Conservation (phyloP, 805 yeast species). For the Candida pseudoglaebosa region DNA sequence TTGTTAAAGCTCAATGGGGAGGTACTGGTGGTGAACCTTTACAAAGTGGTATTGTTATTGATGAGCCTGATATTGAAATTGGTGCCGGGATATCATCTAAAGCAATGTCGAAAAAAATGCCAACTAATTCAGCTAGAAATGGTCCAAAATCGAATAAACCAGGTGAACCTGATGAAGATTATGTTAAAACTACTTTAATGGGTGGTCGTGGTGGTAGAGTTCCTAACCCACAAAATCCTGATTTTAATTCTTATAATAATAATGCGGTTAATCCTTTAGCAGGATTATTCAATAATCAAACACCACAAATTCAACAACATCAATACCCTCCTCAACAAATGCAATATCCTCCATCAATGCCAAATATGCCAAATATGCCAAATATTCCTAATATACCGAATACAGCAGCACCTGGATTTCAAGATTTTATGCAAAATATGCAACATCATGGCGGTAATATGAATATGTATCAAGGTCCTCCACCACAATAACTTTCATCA, state of each 20-base stretch:
- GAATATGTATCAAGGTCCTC: slow-evolving; percentile 1
- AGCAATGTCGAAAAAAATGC: slow-evolving; percentile 88
- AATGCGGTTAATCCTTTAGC: slow-evolving; percentile 44
- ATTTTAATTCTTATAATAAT: slow-evolving; percentile 29
- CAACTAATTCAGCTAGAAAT: slow-evolving; percentile 79
- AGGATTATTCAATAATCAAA: slow-evolving; percentile 35
- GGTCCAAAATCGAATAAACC: slow-evolving; percentile 74
- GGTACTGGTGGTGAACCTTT: slow-evolving; percentile 90
- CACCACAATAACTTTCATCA: not conserved
- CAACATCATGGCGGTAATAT: slow-evolving; percentile 12
- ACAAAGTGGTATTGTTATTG: slow-evolving; percentile 75
- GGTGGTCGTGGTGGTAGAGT: slow-evolving; percentile 8
- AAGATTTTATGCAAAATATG: slow-evolving; percentile 15
- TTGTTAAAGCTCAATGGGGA: slow-evolving; percentile 89
- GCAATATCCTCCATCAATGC: slow-evolving; percentile 7
- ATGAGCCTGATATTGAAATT: slow-evolving; percentile 96
- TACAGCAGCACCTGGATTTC: slow-evolving; percentile 10
- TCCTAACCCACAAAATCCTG: slow-evolving; percentile 28
- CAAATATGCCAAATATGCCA: slow-evolving; percentile 6
- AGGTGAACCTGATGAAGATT: slow-evolving; percentile 48
- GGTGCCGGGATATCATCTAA: slow-evolving; percentile 93
- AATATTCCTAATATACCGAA: slow-evolving; percentile 10
- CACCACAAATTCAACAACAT: slow-evolving; percentile 13
- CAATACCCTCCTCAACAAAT: slow-evolving; percentile 7
- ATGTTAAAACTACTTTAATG: slow-evolving; percentile 31